Percentiles rank a stretch among this genome's conserved stretches.
phyloP scores from a whole-genome alignment of 2,329 filamentous ascomycete species.

The Sarocladium oryzae region DNA sequence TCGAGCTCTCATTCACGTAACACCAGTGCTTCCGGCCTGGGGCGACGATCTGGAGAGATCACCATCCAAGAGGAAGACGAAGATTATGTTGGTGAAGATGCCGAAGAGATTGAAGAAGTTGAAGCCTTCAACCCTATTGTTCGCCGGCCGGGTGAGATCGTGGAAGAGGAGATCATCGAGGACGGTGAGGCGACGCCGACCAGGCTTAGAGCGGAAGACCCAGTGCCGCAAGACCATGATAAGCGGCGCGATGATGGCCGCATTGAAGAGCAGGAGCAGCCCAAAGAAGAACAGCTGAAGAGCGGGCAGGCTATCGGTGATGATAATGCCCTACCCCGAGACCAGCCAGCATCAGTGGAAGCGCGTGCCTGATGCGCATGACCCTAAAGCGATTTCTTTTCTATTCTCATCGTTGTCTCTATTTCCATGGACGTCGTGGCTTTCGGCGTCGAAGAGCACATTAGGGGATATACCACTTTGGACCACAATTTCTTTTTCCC shows the following conservation, averaged over 20 bases:
- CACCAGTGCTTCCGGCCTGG: constrained; percentile 56
- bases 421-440: neutral
- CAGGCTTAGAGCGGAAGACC: neutral
- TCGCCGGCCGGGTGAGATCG: constrained; percentile 34
- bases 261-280: neutral
- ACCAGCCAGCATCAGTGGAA: neutral
- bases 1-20: constrained; percentile 44
- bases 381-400: neutral
- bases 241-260: no score
- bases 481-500: neutral
- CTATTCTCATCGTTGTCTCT: neutral
- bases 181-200: constrained; percentile 26
- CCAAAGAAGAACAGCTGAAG: neutral
- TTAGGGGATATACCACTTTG: constrained; percentile 7
- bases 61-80: constrained; percentile 64
- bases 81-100: constrained; percentile 34
- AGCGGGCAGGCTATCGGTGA: neutral
- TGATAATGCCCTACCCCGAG: neutral
- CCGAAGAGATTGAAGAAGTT: constrained; percentile 49
- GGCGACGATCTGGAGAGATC: constrained; percentile 66
- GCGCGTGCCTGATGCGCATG: neutral
- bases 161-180: constrained; percentile 42
- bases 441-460: neutral
- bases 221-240: neutral
- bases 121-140: constrained; percentile 51